These are phyloP conservation scores for Hortaea werneckii DNA, from an alignment of 2,329 filamentous ascomycete genomes.

Conservation along the genomic window DNA sequence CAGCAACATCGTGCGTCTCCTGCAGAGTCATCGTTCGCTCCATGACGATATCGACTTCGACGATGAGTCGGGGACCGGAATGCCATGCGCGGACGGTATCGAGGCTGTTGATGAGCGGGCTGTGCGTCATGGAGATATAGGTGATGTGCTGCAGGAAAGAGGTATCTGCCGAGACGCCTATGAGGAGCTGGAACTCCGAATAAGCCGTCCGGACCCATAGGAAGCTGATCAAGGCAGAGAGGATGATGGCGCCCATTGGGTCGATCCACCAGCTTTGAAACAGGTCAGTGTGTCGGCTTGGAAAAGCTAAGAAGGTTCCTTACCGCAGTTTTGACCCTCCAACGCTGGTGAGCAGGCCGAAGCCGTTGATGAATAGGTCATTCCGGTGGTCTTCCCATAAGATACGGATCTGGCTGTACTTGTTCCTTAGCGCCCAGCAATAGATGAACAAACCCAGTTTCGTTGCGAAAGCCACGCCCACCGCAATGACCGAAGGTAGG, in stretches of 20 bases:
- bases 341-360: conserved; percentile 72
- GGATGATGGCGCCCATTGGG: conserved; percentile 75
- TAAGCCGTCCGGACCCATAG: conserved; percentile 84
- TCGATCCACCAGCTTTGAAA: conserved; percentile 75
- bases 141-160: conserved; percentile 88
- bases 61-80: conserved; percentile 75
- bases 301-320: no score
- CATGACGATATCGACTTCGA: conserved; percentile 96
- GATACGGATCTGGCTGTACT: conserved; percentile 84
- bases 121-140: conserved; percentile 84
- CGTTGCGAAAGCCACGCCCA: conserved; percentile 71
- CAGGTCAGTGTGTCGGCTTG: no score
- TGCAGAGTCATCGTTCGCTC: conserved; percentile 60
- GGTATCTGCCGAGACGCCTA: conserved; percentile 78
- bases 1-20: conserved; percentile 83
- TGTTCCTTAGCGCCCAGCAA: conserved; percentile 82
- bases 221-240: conserved; percentile 65
- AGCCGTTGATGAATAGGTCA: conserved; percentile 95
- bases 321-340: conserved; percentile 70
- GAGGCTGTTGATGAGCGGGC: conserved; percentile 67
- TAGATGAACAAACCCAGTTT: conserved; percentile 81
- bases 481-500: conserved; percentile 74
- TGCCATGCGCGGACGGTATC: conserved; percentile 95
- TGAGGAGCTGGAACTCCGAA: conserved; percentile 78
- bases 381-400: conserved; percentile 97